Percentiles rank a stretch among this genome's conserved stretches.
These are phyloP conservation scores for Codiaeum variegatum DNA, from an alignment of 441 rosid genomes.

Conservation along the genomic window DNA sequence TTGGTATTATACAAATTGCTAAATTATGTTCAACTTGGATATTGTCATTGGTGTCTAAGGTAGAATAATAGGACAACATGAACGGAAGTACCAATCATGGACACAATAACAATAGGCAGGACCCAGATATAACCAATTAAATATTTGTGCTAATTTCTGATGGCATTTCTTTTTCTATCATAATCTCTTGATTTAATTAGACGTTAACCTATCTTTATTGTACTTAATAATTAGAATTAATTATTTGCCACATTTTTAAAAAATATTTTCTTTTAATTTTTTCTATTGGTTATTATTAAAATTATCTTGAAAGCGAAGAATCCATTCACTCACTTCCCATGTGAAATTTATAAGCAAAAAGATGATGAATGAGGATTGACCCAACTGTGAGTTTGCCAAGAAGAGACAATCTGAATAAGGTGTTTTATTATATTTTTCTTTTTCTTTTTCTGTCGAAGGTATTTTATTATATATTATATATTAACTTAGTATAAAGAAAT, in stretches of 20 bases:
- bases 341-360: slow-evolving; percentile 19
- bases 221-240: slow-evolving; percentile 1
- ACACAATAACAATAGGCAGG: neutral
- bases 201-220: slow-evolving; percentile 2
- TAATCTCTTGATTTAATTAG: neutral
- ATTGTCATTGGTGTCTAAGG: neutral
- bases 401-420: neutral
- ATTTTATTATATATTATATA: neutral
- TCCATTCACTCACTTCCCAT: slow-evolving; percentile 32
- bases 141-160: slow-evolving; percentile 3
- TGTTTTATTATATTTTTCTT: neutral
- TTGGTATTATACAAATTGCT: too few species aligned
- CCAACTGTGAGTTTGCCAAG: slow-evolving; percentile 2
- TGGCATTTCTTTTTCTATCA: neutral
- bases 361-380: slow-evolving; percentile 11
- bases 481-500: neutral
- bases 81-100: slow-evolving; percentile 5
- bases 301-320: slow-evolving; percentile 41
- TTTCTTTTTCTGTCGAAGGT: too few species aligned
- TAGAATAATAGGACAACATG: neutral
- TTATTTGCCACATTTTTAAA: slow-evolving; percentile 4
- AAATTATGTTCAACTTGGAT: slow-evolving; percentile 16
- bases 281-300: slow-evolving; percentile 16
- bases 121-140: neutral
- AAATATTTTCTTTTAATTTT: neutral